A percentile compares a stretch with the other conserved stretches of the same genome.
Evolutionary conservation across 2,329 filamentous ascomycete genomes (phyloP).

Genomic region (Apiospora hydei): DNA sequence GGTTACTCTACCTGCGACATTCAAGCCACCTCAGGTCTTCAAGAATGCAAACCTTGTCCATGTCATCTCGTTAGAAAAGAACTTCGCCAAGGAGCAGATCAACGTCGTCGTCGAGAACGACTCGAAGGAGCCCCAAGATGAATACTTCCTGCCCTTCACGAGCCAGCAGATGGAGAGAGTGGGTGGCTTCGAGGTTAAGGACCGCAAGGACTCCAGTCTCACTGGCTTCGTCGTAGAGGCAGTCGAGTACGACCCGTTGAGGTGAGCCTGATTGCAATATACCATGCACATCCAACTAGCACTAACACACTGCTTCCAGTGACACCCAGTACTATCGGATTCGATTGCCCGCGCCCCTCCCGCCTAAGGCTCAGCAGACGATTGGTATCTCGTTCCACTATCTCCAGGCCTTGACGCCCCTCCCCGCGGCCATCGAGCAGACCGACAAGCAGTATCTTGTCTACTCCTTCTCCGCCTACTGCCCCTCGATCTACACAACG

Average conservation of each 20-base stretch:
- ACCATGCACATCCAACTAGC: not conserved
- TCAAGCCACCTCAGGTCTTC: constrained; percentile 89
- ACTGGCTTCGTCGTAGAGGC: constrained; percentile 73
- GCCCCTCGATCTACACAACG: constrained; percentile 82
- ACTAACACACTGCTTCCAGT: constrained; percentile 50
- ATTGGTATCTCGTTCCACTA: constrained; percentile 86
- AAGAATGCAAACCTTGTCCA: constrained; percentile 93
- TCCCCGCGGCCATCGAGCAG: constrained; percentile 85
- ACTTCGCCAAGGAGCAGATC: constrained; percentile 86
- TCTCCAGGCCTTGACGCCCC: constrained; percentile 78
- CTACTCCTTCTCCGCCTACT: constrained; percentile 87
- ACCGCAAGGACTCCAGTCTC: constrained; percentile 80
- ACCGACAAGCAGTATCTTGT: constrained; percentile 85
- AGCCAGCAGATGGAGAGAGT: constrained; percentile 76
- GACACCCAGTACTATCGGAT: constrained; percentile 85
- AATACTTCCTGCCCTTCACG: constrained; percentile 92
- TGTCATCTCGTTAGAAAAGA: constrained; percentile 91
- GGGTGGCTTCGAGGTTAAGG: constrained; percentile 88
- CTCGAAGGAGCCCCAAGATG: constrained; percentile 77
- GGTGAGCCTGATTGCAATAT: constrained; percentile 45
- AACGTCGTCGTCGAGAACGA: constrained; percentile 95
- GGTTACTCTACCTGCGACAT: constrained; percentile 67
- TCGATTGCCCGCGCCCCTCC: constrained; percentile 77
- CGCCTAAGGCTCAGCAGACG: constrained; percentile 80
- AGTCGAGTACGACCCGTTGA: constrained; percentile 69